Evolutionary conservation across 2,329 filamentous ascomycete genomes (phyloP), one percentile per base, ranked within the genome.

Genomic region (Emergomyces africanus): DNA sequence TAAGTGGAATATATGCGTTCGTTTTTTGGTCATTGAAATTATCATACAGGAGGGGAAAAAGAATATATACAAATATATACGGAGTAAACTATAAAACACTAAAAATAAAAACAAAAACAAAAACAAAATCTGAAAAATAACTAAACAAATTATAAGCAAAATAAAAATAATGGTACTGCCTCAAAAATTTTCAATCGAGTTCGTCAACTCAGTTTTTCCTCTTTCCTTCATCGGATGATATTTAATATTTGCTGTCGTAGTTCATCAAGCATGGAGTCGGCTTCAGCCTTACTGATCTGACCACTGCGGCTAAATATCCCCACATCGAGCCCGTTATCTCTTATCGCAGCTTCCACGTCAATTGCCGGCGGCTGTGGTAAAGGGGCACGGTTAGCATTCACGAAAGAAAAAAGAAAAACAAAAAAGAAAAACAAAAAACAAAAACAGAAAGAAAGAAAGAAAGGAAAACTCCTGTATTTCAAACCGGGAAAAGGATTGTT

Each of bases 291-390:
- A 50, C 48, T 46, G 20, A 66, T 39, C 25, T 61, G 60, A 35
- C 70, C 70, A 44, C 68, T 69, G 4, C 76, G 74, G 23, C 72
- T 77, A 68, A 83, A 83, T 8, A 82, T 65, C 15, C 81, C 81
- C 48, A 83, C 70, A 63, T 80, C 77, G 60, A 84, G 66, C 5
- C 64, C 67, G n/a, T 77, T 76, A 41, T 76, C 67, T 8, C 72
- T 68, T 20, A 83, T 67, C 9, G 79, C 79, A 9, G 77, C 76
- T 70, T 84, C 82, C 14, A 84, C 66, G 66, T 84, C 81, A 33
- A 84, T 64, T n/a, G 10, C 79, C 74, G 63, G n/a, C n/a, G 79
- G 74, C 78, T 82, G 64, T 51, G 58, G 18, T 28, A 57, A 53
- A 50, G 20, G 10, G 25, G 23, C 30, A 28, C 10, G 35, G 39